phyloP scores from a whole-genome alignment of 2,329 filamentous ascomycete genomes.

The Trichoderma pleuroti region DNA sequence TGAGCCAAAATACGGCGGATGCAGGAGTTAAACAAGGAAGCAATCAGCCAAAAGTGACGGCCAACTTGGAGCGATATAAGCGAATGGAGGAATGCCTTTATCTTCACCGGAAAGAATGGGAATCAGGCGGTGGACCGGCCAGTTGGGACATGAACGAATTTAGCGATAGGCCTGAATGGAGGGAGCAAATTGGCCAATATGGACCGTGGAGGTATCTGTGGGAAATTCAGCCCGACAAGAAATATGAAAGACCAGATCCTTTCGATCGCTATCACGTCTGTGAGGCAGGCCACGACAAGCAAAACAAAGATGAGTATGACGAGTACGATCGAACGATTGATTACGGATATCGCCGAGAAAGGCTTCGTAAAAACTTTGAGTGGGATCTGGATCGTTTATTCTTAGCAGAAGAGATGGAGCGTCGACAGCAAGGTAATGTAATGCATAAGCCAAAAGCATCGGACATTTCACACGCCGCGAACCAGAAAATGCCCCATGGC shows the following conservation, averaged over 20 bases:
- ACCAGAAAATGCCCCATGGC: neutral
- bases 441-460: neutral
- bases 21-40: neutral
- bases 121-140: neutral
- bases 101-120: conserved; percentile 4
- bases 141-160: neutral
- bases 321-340: conserved; percentile 12
- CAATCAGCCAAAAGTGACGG: neutral
- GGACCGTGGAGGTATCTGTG: neutral
- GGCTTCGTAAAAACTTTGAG: conserved; percentile 17
- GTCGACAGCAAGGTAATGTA: neutral
- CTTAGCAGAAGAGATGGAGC: neutral
- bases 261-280: neutral
- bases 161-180: neutral
- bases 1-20: neutral
- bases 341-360: conserved; percentile 9
- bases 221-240: neutral
- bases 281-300: neutral
- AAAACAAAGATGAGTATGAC: neutral
- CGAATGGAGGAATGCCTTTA: conserved; percentile 6
- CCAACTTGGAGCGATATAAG: neutral
- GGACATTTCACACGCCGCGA: neutral
- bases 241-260: neutral
- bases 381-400: conserved; percentile 21
- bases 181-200: neutral